A percentile compares a stretch with the other conserved stretches of the same genome.
These are phyloP conservation scores for Chalciporus pseudorubinellus DNA, from an alignment of 768 basidiomycete species.

Conservation along the genomic window DNA sequence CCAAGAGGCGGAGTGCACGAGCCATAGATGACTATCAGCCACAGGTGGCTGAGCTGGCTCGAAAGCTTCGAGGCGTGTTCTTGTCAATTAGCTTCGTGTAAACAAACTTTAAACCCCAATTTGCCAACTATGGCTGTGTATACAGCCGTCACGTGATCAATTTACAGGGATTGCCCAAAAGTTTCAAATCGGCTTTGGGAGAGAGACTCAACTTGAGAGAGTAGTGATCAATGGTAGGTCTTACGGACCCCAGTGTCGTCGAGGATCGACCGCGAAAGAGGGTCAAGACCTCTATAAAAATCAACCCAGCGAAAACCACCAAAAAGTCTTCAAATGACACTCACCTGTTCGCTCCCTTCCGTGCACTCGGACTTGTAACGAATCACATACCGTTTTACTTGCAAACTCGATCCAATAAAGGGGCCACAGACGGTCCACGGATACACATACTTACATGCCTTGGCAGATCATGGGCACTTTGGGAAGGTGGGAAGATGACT, in stretches of 20 bases:
- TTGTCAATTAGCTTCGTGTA: too few relatives aligned
- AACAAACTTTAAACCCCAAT: too few relatives aligned
- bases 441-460: constrained; percentile 85
- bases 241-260: constrained; percentile 12
- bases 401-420: constrained; percentile 82
- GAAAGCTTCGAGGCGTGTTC: too few relatives aligned
- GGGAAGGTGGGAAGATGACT: constrained; percentile 93
- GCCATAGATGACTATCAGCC: too few relatives aligned
- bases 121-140: too few relatives aligned
- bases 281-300: constrained; percentile 11
- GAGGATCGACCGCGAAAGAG: constrained; percentile 27
- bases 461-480: constrained; percentile 89
- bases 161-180: background rate
- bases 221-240: constrained; percentile 17
- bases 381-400: constrained; percentile 87
- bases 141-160: constrained; percentile 10
- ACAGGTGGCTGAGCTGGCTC: too few relatives aligned
- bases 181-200: background rate
- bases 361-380: constrained; percentile 92
- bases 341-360: constrained; percentile 84
- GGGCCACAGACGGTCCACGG: constrained; percentile 78
- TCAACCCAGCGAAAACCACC: background rate
- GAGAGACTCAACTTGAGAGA: background rate
- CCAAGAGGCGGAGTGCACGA: too few relatives aligned
- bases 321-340: constrained; percentile 18